Percentiles rank a stretch among this genome's conserved stretches.
These are phyloP conservation scores for Scheffersomyces stipitis DNA, from an alignment of 805 yeast species.

Conservation along the genomic window DNA sequence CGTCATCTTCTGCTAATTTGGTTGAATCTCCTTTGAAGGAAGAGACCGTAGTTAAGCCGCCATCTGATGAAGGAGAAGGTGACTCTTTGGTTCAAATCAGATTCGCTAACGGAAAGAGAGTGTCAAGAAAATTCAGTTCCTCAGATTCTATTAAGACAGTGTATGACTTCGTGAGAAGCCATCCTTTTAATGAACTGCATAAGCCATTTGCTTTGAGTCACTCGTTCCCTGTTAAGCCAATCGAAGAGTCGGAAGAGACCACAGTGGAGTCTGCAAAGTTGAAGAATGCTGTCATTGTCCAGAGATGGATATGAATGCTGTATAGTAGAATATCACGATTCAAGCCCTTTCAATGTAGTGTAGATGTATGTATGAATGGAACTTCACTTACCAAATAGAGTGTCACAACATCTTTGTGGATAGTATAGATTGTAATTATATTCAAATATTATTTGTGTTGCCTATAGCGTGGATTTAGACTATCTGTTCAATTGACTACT, in stretches of 20 bases:
- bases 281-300: conserved; percentile 83
- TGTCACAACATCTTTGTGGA: no score
- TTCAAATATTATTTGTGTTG: no score
- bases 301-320: conserved; percentile 60
- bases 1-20: conserved; percentile 13
- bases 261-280: conserved; percentile 75
- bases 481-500: no score
- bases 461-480: no score
- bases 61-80: conserved; percentile 40
- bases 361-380: no score
- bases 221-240: conserved; percentile 78
- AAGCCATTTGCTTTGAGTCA: conserved; percentile 68
- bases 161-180: conserved; percentile 61
- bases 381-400: no score
- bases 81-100: conserved; percentile 80
- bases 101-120: conserved; percentile 76
- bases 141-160: conserved; percentile 63
- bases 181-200: conserved; percentile 43
- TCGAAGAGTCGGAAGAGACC: conserved; percentile 50
- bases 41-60: conserved; percentile 2
- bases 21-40: conserved; percentile 11
- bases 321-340: no score
- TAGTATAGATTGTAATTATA: no score
- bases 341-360: no score
- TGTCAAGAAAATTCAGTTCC: conserved; percentile 62